These are phyloP conservation scores for Trichocomaceae sp. DNA, from an alignment of 2,329 filamentous ascomycete species.

Conservation along the genomic window DNA sequence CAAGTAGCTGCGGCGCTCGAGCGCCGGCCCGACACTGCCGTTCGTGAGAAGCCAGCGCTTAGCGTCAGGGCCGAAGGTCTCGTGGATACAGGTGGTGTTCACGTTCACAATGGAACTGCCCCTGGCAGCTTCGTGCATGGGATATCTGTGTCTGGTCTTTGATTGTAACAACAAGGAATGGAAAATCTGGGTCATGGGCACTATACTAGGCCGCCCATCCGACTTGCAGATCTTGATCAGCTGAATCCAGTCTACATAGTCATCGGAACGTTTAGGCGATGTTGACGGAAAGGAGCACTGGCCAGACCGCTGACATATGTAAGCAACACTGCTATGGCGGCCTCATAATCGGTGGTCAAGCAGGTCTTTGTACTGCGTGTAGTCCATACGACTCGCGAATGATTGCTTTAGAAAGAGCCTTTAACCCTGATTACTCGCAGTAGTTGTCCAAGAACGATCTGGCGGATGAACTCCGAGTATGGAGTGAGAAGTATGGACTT, in stretches of 20 bases:
- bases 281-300: background rate
- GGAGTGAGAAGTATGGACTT: slow-evolving; percentile 20
- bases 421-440: slow-evolving; percentile 17
- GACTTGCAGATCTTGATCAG: slow-evolving; percentile 18
- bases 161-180: slow-evolving; percentile 13
- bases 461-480: slow-evolving; percentile 18
- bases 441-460: slow-evolving; percentile 20
- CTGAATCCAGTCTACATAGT: slow-evolving; percentile 10
- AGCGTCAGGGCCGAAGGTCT: background rate
- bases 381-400: slow-evolving; percentile 18
- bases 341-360: slow-evolving; percentile 37
- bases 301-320: background rate
- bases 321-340: slow-evolving; percentile 21
- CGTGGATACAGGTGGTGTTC: slow-evolving; percentile 19
- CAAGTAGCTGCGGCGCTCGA: slow-evolving; percentile 11
- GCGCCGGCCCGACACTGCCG: slow-evolving; percentile 11
- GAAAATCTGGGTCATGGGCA: slow-evolving; percentile 24
- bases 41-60: slow-evolving; percentile 3
- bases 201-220: slow-evolving; percentile 19
- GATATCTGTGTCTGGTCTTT: slow-evolving; percentile 17
- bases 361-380: slow-evolving; percentile 36
- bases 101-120: slow-evolving; percentile 14
- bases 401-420: slow-evolving; percentile 22
- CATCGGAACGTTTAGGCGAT: background rate
- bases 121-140: slow-evolving; percentile 15